Evolutionary conservation across 2,329 filamentous ascomycete genomes (phyloP), one percentile per base, ranked within the genome.

Genomic region (Clonostachys solani): DNA sequence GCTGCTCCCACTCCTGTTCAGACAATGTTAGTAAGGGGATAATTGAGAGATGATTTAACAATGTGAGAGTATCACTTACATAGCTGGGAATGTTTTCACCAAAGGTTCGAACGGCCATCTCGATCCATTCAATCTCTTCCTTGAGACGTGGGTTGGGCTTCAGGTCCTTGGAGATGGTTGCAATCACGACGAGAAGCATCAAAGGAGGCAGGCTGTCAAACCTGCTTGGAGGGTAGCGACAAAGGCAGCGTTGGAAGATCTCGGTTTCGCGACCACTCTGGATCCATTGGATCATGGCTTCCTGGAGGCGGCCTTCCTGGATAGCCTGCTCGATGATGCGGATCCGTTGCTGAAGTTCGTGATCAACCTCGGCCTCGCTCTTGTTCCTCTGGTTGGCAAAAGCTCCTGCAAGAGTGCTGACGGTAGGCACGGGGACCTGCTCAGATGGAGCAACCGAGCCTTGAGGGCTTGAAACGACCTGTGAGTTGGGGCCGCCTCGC

Each of bases 271-370:
- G 74, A 15, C 75, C 77, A 54, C 77, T 77, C 63, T 87, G 83
- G 47, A 87, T 77, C 83, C 83, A 87, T 50, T 78, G 77, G 48
- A 86, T 75, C 60, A 84, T 75, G 40, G 80, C 84, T 46, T 80
- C 76, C 57, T 87, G 83, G 47, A 78, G 76, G 35, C 79, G 76
- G 18, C 79, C 80, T 33, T 78, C 73, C 35, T 76, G 72, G 66
- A 94, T 82, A 40, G 83, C 68, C 43, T 72, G 66, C 44, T 83
- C 81, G 49, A 92, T 83, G 19, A 74, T 68, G 16, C 79, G 73
- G 18, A 86, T 74, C 45, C 74, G 66, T 44, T 73, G 68, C 38
- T 76, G 68, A 45, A 82, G 67, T 56, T 89, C 84, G 40, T 69
- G 61, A 40, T 72, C 68, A 4, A 60, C 58, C 43, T 67, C 66